Base-by-base conservation (phyloP, 1,284 basidiomycete species). In the Boletellus deceptivus region DNA sequence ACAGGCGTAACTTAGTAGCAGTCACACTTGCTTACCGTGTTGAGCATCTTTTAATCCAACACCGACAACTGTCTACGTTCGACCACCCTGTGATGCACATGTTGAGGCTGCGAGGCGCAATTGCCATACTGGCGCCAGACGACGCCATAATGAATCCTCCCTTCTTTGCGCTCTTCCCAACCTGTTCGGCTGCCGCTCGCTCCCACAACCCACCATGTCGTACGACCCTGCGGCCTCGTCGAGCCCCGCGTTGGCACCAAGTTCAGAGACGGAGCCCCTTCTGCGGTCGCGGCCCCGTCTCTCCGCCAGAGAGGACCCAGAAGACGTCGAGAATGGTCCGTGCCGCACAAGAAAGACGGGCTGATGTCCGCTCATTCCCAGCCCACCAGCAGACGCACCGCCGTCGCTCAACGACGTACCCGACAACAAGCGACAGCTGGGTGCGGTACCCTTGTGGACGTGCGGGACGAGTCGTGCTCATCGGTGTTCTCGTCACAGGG, bases 401-500 rank as follows among this genome's bases (percentile, higher is more conserved):
- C n/a, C 18, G 8, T 48, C 54, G 24, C 8, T 71, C 14, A 74
- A 77, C 49, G 67, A 75, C 48, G 71, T 76, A 8, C 77, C 76
- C 3, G 60, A 66, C n/a, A 58, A 56, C 6, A 78, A 71, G 57
- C 65, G 75, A 33, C 72, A 72, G 49, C 60, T 79, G 8, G 77
- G 77, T 78, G 18, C 11, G 69, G 52, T 38, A 33, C 36, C 16
- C 16, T 0, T n/a, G 16, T 8, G 2, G 11, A 39, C 36, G 39
- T 39, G 22, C 29, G 16, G 31, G 25, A 22, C 10, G 13, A 17
- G 18, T 20, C 5, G 33, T 17, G 27, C 31, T 48, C 6, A 56
- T 34, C 6, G 0, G 3, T 10, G 17, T 46, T 4, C n/a, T 20
- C 33, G 20, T 20, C 33, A n/a, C 22, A 77, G 83, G 83, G 3